phyloP scores from a whole-genome alignment of 2,329 filamentous ascomycete genomes.

The Botryotinia narcissicola region DNA sequence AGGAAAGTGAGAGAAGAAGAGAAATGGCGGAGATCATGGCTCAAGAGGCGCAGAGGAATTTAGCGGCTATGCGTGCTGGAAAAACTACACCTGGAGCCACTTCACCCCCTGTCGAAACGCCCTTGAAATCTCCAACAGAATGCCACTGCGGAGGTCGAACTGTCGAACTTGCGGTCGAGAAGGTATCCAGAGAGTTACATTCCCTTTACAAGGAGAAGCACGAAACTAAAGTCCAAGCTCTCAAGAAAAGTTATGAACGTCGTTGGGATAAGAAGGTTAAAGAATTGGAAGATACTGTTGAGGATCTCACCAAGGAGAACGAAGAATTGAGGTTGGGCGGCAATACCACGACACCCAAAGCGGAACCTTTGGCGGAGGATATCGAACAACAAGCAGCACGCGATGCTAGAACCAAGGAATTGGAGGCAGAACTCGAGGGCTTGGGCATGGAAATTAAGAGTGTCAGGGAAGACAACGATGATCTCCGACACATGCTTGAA shows the following conservation, averaged over 20 bases:
- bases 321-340: slow-evolving; percentile 61
- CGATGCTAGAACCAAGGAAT: slow-evolving; percentile 79
- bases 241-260: slow-evolving; percentile 81
- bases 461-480: slow-evolving; percentile 67
- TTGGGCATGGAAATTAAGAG: slow-evolving; percentile 70
- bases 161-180: slow-evolving; percentile 82
- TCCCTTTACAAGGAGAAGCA: slow-evolving; percentile 95
- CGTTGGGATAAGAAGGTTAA: slow-evolving; percentile 86
- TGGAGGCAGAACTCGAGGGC: slow-evolving; percentile 71
- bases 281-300: slow-evolving; percentile 71
- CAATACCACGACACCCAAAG: slow-evolving; percentile 63
- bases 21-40: slow-evolving; percentile 74
- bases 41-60: slow-evolving; percentile 72
- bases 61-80: slow-evolving; percentile 69
- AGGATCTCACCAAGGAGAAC: slow-evolving; percentile 69
- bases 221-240: slow-evolving; percentile 87
- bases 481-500: slow-evolving; percentile 64
- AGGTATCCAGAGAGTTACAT: slow-evolving; percentile 91
- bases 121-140: slow-evolving; percentile 34
- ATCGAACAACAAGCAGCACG: slow-evolving; percentile 62
- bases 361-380: slow-evolving; percentile 44
- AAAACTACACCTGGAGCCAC: slow-evolving; percentile 40
- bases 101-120: slow-evolving; percentile 40
- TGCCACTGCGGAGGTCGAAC: slow-evolving; percentile 48
- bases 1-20: slow-evolving; percentile 72